Evolutionary conservation across 2,329 filamentous ascomycete species (phyloP).

Genomic region (Aaosphaeria arxii): DNA sequence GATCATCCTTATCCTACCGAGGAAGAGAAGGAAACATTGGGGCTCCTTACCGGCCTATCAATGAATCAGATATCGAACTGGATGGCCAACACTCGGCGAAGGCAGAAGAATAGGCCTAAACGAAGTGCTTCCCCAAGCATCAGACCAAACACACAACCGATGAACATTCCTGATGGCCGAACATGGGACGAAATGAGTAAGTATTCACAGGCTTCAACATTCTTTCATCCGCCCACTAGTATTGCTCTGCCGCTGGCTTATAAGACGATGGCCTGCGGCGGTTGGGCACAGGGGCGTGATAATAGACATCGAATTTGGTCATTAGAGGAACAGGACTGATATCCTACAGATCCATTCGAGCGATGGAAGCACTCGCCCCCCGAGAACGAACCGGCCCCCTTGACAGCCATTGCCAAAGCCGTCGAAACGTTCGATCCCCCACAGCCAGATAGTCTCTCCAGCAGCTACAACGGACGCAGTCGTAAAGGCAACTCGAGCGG

Average conservation of each 20-base stretch:
- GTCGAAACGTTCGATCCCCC: slow-evolving; percentile 43
- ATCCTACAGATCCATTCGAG: slow-evolving; percentile 60
- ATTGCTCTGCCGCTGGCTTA: no score
- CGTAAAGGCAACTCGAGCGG: slow-evolving; percentile 49
- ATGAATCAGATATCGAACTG: slow-evolving; percentile 86
- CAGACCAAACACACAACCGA: slow-evolving; percentile 59
- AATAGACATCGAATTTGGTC: neutral
- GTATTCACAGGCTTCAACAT: slow-evolving; percentile 10
- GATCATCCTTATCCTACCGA: slow-evolving; percentile 86
- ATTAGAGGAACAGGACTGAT: slow-evolving; percentile 17
- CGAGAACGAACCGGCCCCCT: slow-evolving; percentile 65
- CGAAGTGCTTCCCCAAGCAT: slow-evolving; percentile 68
- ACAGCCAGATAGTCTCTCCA: slow-evolving; percentile 31
- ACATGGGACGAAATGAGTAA: slow-evolving; percentile 47
- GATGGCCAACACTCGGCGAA: slow-evolving; percentile 83
- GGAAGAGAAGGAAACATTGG: slow-evolving; percentile 77
- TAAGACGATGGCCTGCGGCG: no score
- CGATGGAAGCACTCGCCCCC: slow-evolving; percentile 68
- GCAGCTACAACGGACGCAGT: slow-evolving; percentile 32
- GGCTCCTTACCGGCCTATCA: slow-evolving; percentile 74
- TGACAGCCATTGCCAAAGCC: slow-evolving; percentile 63
- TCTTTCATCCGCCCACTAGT: neutral
- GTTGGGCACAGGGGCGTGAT: neutral
- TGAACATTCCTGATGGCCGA: slow-evolving; percentile 70
- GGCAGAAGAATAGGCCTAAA: slow-evolving; percentile 71